phyloP scores from a whole-genome alignment of 1,284 basidiomycete genomes.

The Inonotus hispidus region DNA sequence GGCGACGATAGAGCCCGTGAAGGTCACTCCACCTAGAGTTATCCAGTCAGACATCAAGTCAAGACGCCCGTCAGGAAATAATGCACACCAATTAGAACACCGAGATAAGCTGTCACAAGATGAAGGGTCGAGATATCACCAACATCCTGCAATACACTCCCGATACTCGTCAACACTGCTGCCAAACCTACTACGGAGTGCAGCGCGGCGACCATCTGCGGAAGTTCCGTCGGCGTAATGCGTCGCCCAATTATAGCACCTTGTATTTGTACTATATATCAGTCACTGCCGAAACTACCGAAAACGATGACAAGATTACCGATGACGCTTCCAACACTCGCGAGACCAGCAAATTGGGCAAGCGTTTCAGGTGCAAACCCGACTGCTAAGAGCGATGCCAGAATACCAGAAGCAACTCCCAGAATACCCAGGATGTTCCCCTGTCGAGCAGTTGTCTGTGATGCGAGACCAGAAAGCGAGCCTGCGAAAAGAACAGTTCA shows the following conservation, averaged over 20 bases:
- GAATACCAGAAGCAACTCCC: conserved; percentile 73
- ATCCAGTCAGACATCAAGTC: conserved; percentile 11
- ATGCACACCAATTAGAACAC: conserved; percentile 68
- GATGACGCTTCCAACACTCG: conserved; percentile 60
- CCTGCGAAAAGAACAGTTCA: conserved; percentile 35
- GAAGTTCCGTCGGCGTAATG: conserved; percentile 79
- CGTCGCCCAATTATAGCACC: conserved; percentile 64
- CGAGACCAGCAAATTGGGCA: conserved; percentile 71
- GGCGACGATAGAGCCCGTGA: conserved; percentile 82
- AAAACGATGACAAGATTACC: conserved; percentile 32
- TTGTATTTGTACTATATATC: not conserved
- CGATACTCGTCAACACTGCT: conserved; percentile 79
- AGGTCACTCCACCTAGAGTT: conserved; percentile 58
- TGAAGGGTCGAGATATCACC: conserved; percentile 65
- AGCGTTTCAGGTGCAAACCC: conserved; percentile 73
- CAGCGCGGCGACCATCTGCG: conserved; percentile 69
- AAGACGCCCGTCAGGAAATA: not conserved
- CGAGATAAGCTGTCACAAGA: conserved; percentile 77
- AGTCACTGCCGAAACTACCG: not conserved
- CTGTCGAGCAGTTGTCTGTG: conserved; percentile 74
- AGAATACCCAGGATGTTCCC: conserved; percentile 81
- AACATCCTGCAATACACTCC: conserved; percentile 65
- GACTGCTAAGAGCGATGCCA: conserved; percentile 74
- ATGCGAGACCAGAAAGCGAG: conserved; percentile 67
- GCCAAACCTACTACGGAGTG: conserved; percentile 84